Percentiles rank a stretch among this genome's conserved stretches.
Evolutionary conservation across 139 green algal species (phyloP).

Genomic region (Coccomyxa sp.): DNA sequence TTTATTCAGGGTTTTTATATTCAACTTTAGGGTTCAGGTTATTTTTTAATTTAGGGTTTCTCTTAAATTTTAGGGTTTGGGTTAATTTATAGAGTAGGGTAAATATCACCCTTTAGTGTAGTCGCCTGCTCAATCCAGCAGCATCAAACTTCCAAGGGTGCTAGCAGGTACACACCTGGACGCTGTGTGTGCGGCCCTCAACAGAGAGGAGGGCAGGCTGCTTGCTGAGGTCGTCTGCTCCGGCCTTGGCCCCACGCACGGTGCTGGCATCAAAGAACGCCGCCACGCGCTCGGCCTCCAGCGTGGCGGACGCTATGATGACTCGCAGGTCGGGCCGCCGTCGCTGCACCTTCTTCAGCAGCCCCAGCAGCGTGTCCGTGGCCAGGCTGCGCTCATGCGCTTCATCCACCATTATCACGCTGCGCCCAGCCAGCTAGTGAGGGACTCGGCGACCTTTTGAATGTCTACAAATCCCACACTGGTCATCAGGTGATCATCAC

Average conservation of each 20-base stretch:
- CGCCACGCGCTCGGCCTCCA: conserved; percentile 55
- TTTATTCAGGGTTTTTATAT: too few relatives aligned
- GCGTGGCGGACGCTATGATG: conserved; percentile 83
- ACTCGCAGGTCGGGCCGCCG: conserved; percentile 79
- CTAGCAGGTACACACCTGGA: conserved; percentile 41
- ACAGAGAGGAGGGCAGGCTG: conserved; percentile 53
- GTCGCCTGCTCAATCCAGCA: too few relatives aligned
- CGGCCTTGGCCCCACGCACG: neutral
- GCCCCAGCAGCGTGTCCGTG: conserved; percentile 86
- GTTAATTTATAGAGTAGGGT: too few relatives aligned
- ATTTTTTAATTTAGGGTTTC: too few relatives aligned
- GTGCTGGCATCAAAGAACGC: conserved; percentile 65
- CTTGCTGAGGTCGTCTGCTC: neutral
- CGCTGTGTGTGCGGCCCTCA: conserved; percentile 63
- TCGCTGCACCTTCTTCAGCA: conserved; percentile 85
- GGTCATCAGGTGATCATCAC: neutral
- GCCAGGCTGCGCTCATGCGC: conserved; percentile 83
- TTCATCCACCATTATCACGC: conserved; percentile 91
- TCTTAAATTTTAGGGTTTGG: too few relatives aligned
- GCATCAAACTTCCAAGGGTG: too few relatives aligned
- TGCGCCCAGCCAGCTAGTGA: conserved; percentile 24
- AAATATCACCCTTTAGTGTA: too few relatives aligned
- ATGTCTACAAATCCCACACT: neutral
- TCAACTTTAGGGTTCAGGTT: too few relatives aligned
- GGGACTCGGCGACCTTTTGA: neutral